These are phyloP conservation scores for Beta macrorhiza DNA, from an alignment of 179 eudicot species.

Conservation along the genomic window DNA sequence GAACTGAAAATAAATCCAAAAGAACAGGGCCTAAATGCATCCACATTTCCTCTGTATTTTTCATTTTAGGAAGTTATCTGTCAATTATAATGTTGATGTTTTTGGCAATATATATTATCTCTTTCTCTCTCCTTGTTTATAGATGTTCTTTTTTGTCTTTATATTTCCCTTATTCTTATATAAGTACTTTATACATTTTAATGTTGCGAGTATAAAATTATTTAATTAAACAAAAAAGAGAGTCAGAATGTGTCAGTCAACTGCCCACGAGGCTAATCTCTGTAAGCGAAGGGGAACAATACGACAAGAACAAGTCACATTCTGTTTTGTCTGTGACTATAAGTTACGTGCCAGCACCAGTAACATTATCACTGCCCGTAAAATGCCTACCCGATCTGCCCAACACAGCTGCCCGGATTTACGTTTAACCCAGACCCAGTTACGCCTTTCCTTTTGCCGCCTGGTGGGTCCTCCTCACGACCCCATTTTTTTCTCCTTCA, in stretches of 20 bases:
- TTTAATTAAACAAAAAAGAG: neutral
- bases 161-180: too few species aligned
- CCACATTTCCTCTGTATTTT: too few species aligned
- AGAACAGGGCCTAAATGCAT: too few species aligned
- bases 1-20: too few species aligned
- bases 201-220: too few species aligned
- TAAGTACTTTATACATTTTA: too few species aligned
- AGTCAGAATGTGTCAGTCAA: conserved; percentile 30
- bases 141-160: too few species aligned
- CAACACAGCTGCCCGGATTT: conserved; percentile 31
- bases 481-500: conserved; percentile 8
- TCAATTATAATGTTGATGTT: too few species aligned
- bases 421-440: conserved; percentile 20
- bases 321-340: conserved; percentile 24
- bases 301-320: conserved; percentile 21
- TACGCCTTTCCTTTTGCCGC: conserved; percentile 37
- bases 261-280: conserved; percentile 28
- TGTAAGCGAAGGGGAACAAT: neutral
- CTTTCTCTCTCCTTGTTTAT: too few species aligned
- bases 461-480: conserved; percentile 23
- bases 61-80: too few species aligned
- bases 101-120: too few species aligned
- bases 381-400: conserved; percentile 42
- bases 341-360: conserved; percentile 10
- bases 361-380: conserved; percentile 30